phyloP scores from a whole-genome alignment of 305 asterid genomes.

The Ajuga reptans region DNA sequence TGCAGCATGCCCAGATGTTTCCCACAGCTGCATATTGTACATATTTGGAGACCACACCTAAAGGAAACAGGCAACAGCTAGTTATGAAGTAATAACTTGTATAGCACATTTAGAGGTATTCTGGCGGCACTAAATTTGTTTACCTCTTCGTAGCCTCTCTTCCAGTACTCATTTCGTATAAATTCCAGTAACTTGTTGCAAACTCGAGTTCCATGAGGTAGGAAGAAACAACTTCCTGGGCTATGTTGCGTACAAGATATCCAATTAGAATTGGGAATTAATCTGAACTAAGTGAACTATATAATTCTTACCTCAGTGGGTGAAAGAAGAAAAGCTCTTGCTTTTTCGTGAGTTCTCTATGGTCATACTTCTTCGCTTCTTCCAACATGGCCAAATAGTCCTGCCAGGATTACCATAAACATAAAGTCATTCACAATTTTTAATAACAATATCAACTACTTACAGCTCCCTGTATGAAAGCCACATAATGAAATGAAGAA shows the following conservation, averaged over 20 bases:
- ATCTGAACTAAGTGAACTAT: constrained; percentile 6
- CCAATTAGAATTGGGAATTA: constrained; percentile 11
- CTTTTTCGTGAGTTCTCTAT: constrained; percentile 87
- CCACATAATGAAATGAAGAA: neutral
- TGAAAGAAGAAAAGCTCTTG: constrained; percentile 98
- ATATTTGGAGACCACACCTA: constrained; percentile 92
- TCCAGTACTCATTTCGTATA: constrained; percentile 62
- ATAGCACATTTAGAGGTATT: neutral
- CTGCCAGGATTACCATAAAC: constrained; percentile 37
- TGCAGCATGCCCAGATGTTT: constrained; percentile 98
- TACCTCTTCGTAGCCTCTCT: constrained; percentile 64
- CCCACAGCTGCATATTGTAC: constrained; percentile 98
- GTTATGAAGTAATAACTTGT: neutral
- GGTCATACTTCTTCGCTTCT: constrained; percentile 97
- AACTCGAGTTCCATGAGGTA: constrained; percentile 64
- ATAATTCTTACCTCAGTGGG: constrained; percentile 60
- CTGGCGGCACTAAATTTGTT: constrained; percentile 2
- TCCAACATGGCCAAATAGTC: constrained; percentile 76
- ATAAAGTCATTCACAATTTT: constrained; percentile 10
- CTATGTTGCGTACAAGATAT: constrained; percentile 35
- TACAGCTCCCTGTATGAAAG: neutral
- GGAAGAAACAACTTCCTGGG: constrained; percentile 96
- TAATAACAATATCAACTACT: constrained; percentile 7
- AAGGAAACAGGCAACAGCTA: constrained; percentile 24
- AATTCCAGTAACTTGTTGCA: constrained; percentile 84